Evolutionary conservation across 768 basidiomycete genomes (phyloP), one percentile per base, ranked within the genome.

Genomic region (Auricularia sp.): DNA sequence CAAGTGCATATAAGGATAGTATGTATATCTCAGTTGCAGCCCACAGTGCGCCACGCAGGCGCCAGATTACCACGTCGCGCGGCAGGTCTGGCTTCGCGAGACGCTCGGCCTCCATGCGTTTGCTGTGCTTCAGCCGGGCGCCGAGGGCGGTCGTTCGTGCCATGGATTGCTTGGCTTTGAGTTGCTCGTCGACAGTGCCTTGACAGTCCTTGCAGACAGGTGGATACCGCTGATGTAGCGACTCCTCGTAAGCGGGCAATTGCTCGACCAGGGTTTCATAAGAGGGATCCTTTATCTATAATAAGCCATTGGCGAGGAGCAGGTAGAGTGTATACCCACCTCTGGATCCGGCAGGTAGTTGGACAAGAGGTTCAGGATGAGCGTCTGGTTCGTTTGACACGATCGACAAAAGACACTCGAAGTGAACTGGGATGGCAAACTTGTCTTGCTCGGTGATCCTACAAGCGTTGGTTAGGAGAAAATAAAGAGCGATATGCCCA

Each of bases 331-430:
- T 29, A 34, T 51, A 78, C 87, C 68, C 71, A 93, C 93, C 65
- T 83, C 81, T n/a, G 85, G 82, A 33, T 84, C 76, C 10, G 93
- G 93, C 0, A 96, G 81, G 73, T 95, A 98, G 70, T 90, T 93
- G 16, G 93, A 90, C 36, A 98, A 77, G 64, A 98, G 83, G 73
- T 93, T 91, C 66, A 90, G 78, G 62, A 93, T 78, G 44, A 98
- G 81, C 78, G 86, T 87, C 71, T 97, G 94, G 74, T 98, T 98
- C n/a, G 91, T 90, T 69, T 88, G 87, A 73, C 95, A 97, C 6
- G 84, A 84, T 69, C 88, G 86, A 75, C 94, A 98, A 77, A 96
- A 95, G 34, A 78, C 79, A 53, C 81, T 77, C 10, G 66, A 29
- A 63, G 68, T 69, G 65, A 87, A 88, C 64, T 79, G 72, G 23